Base-by-base conservation (phyloP, 805 yeast species). In the Yarrowia sp. region DNA sequence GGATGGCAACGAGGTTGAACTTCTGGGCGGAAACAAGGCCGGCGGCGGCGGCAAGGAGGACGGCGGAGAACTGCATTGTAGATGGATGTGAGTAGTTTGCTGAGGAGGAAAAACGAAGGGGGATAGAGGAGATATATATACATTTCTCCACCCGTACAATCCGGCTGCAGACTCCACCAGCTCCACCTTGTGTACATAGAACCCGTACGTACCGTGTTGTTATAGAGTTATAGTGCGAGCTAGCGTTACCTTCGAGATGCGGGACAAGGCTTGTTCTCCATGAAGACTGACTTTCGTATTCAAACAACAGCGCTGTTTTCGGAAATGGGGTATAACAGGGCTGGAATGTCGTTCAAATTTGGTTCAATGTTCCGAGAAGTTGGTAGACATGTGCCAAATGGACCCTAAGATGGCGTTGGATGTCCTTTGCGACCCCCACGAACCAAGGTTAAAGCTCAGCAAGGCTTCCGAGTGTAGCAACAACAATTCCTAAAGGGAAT, bases 21-120 rank as follows among this genome's bases (percentile, higher is more conserved):
- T 38, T 39, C 49, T 56, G 39, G 38, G 61, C 49, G 31, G 44
- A 51, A 33, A 32, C 59, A 33, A 36, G 41, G 59, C 44, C 41
- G 5, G 55, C 53, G 32, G 42, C 42, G 24, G 42, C 32, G 33
- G 59, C 44, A 19, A 51, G 59, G 25, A 36, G 36, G 18, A 56
- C 25, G 49, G 49, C 21, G 31, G 61, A 39, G 47, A 38, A 38
- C 36, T 39, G 36, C 61, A 39, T 33, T 18, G 33, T 18, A 27
- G 3, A 13, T 1, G 14, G 51, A 19, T 12, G 4, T 24, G 13
- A 3, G 21, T n/a, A 25, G 6, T 18, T 25, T 42, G 49, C 18
- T 38, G 2, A n/a, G n/a, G 29, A 7, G 27, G 19, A 12, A 24
- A 18, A 12, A 7, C 7, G 13, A 12, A 6, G 24, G 21, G 22